A percentile compares a stretch with the other conserved stretches of the same genome.
Evolutionary conservation across 2,329 filamentous ascomycete genomes (phyloP).

Genomic region (Trichophyton simii): DNA sequence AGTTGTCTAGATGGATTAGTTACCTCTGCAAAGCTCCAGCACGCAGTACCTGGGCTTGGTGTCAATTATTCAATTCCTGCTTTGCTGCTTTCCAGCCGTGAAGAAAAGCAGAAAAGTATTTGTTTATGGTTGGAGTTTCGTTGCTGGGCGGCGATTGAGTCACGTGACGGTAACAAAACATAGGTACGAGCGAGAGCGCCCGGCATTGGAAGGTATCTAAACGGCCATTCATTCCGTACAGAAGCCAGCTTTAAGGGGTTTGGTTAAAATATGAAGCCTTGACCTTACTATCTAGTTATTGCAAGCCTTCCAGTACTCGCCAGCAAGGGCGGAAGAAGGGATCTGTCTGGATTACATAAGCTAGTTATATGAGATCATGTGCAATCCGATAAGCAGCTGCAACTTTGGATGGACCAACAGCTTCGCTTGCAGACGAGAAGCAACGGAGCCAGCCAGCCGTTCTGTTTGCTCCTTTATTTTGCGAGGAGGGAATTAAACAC

Average conservation of each 20-base stretch:
- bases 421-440: neutral
- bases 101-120: neutral
- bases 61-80: neutral
- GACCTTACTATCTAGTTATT: too few relatives aligned
- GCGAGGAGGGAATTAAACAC: neutral
- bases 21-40: neutral
- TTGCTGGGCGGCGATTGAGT: too few relatives aligned
- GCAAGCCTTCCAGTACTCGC: too few relatives aligned
- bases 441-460: neutral
- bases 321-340: neutral
- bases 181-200: too few relatives aligned
- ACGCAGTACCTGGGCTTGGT: neutral
- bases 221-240: too few relatives aligned
- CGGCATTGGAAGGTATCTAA: too few relatives aligned
- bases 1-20: neutral
- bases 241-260: too few relatives aligned
- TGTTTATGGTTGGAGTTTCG: neutral
- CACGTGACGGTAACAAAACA: too few relatives aligned
- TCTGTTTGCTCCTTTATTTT: neutral
- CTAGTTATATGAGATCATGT: neutral
- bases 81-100: neutral
- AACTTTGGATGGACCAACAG: neutral
- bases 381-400: conserved; percentile 1
- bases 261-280: too few relatives aligned
- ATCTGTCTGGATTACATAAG: neutral